A percentile compares a stretch with the other conserved stretches of the same genome.
Conservation (phyloP, 768 basidiomycete genomes). For the Phaeolepiota aurea region DNA sequence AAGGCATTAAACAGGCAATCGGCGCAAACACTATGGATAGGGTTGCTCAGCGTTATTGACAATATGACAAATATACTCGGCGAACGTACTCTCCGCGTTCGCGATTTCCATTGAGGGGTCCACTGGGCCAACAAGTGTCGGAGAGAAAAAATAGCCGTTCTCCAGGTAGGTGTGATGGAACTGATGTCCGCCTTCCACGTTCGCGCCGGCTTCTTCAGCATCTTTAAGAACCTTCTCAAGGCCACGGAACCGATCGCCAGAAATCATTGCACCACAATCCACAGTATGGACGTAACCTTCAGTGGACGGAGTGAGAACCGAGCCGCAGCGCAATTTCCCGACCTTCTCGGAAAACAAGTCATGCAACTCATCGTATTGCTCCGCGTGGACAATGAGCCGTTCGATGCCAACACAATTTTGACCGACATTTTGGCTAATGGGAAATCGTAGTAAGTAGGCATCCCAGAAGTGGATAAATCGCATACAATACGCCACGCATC, state of each 20-base stretch:
- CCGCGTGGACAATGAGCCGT: constrained; percentile 76
- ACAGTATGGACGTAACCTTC: constrained; percentile 67
- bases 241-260: constrained; percentile 56
- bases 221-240: constrained; percentile 62
- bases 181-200: constrained; percentile 53
- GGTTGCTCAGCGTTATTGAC: constrained; percentile 5
- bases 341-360: constrained; percentile 56
- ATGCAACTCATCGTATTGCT: constrained; percentile 71
- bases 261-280: constrained; percentile 88
- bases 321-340: constrained; percentile 65
- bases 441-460: not conserved
- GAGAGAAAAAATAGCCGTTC: constrained; percentile 76
- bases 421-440: constrained; percentile 77
- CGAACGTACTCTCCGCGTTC: constrained; percentile 69
- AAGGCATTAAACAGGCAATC: constrained; percentile 79
- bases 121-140: constrained; percentile 82
- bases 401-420: constrained; percentile 99
- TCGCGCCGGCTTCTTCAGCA: constrained; percentile 65
- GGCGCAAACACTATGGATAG: constrained; percentile 77
- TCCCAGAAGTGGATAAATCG: constrained; percentile 9
- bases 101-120: constrained; percentile 67
- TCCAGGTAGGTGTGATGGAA: constrained; percentile 60
- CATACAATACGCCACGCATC: constrained; percentile 91
- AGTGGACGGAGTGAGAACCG: constrained; percentile 56
- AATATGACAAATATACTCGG: constrained; percentile 1